Evolutionary conservation across 495 filamentous ascomycete genomes (phyloP).

Genomic region (Evernia prunastri): DNA sequence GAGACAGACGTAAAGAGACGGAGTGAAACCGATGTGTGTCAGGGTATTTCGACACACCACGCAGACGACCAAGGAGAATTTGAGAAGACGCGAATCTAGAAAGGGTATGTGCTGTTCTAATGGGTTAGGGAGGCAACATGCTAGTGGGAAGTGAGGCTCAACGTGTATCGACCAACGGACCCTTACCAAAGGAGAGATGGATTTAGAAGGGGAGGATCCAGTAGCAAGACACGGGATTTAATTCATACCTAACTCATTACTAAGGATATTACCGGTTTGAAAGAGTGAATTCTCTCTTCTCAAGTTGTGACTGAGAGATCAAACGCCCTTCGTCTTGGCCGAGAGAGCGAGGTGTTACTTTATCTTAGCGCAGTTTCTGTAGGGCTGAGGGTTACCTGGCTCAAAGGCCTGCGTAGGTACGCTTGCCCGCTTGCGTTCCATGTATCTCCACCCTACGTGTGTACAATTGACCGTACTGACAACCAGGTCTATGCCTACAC

Average conservation of each 20-base stretch:
- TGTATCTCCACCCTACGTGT: too few relatives aligned
- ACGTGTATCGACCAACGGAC: neutral
- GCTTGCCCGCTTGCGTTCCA: neutral
- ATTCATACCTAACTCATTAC: neutral
- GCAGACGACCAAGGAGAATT: neutral
- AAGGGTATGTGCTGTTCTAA: neutral
- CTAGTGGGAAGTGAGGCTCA: neutral
- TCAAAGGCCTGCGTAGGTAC: neutral
- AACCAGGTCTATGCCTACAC: neutral
- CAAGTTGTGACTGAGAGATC: too few relatives aligned
- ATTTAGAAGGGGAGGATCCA: neutral
- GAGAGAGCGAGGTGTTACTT: neutral
- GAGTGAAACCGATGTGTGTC: neutral
- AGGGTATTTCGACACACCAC: neutral
- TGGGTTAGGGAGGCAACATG: neutral
- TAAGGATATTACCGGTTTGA: too few relatives aligned
- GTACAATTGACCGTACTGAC: neutral
- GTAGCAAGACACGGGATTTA: neutral
- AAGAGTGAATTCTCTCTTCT: neutral
- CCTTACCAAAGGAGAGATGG: neutral
- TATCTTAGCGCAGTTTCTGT: neutral
- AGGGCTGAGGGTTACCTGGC: conserved; percentile 7
- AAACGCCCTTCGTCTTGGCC: neutral
- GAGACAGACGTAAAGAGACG: neutral
- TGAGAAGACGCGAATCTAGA: neutral